Evolutionary conservation across 1,139 yeast genomes (phyloP), one percentile per base, ranked within the genome.

Genomic region (Candida anutae): DNA sequence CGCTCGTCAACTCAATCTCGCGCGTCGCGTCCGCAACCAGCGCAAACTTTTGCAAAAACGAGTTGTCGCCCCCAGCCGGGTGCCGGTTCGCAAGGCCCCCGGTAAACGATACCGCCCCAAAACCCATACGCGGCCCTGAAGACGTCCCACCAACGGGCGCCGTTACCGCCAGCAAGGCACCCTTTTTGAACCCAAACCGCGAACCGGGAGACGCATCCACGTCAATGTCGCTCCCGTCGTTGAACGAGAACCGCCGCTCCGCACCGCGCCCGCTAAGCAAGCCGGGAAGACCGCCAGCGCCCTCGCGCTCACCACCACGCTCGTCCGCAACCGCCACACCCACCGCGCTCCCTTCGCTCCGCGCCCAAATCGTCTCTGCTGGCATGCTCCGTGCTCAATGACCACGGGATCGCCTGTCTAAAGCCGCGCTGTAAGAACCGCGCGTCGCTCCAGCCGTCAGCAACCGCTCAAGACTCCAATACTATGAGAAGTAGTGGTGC

Each of bases 21-120:
- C 85, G 62, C 0, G 94, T 82, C 21, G 85, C 83, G 35, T 82
- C 93, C 9, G 84, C 85, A 13, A 82, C 78, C n/a, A 74, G 59
- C 5, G 83, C 63, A 46, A 82, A 81, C 50, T 80, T 77, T 38
- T 75, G 80, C 33, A 77, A 54, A 42, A 77, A 77, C 24, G 71
- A 58, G 15, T 73, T 71, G 33, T 57, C 68, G n/a, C n/a, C n/a
- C n/a, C n/a, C n/a, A 2, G 61, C 62, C 5, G 64, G 66, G 34
- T 66, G 73, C 39, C 70, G 55, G 38, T 52, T 60, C 15, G 73
- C 62, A 24, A 71, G 60, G 5, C 76, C 77, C 4, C 79, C 83
- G 32, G 74, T 66, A 27, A 76, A 71, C 4, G 80, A 72, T 11
- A 80, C 80, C 5, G 82, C 62, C 2, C 77, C 78, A 41, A 74